Evolutionary conservation across 176 grass and related monocot species (phyloP).

Genomic region (Sorghum bicolor): DNA sequence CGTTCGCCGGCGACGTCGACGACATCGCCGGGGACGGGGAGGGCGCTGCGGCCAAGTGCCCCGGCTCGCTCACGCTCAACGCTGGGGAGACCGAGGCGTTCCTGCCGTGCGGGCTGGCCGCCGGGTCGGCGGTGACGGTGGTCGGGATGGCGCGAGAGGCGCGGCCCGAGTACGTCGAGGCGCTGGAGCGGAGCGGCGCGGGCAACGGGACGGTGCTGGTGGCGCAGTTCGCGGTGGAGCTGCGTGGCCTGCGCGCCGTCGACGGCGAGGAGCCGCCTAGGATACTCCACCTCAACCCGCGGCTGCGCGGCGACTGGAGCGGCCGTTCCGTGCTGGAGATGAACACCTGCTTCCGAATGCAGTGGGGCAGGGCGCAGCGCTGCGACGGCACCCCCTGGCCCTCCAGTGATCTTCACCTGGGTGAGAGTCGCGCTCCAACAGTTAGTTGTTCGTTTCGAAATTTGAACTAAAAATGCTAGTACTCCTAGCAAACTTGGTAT

Average conservation of each 20-base stretch:
- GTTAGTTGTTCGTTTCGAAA: not conserved
- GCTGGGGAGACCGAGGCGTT: conserved; percentile 10
- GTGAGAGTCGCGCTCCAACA: conserved; percentile 12
- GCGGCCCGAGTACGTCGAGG: conserved; percentile 55
- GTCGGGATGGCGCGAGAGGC: conserved; percentile 56
- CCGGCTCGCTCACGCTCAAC: conserved; percentile 32
- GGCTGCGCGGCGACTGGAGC: conserved; percentile 84
- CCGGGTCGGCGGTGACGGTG: conserved; percentile 81
- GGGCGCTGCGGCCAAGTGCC: conserved; percentile 31
- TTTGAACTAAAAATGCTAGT: not conserved
- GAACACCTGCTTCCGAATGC: conserved; percentile 91
- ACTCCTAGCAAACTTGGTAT: not conserved
- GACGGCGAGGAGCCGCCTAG: conserved; percentile 83
- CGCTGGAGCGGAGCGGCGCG: conserved; percentile 44
- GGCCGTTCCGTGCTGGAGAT: conserved; percentile 70
- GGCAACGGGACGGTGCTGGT: conserved; percentile 78
- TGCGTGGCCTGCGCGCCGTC: conserved; percentile 61
- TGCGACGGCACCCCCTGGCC: conserved; percentile 59
- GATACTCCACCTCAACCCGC: conserved; percentile 91
- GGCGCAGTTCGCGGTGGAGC: conserved; percentile 87
- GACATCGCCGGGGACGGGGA: conserved; percentile 10
- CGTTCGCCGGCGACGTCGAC: conserved; percentile 41
- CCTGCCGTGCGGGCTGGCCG: conserved; percentile 72
- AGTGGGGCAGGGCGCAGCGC: conserved; percentile 87
- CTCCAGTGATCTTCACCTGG: no score